Conservation (phyloP, 2,329 filamentous ascomycete species). For the Rasamsonia emersonii region DNA sequence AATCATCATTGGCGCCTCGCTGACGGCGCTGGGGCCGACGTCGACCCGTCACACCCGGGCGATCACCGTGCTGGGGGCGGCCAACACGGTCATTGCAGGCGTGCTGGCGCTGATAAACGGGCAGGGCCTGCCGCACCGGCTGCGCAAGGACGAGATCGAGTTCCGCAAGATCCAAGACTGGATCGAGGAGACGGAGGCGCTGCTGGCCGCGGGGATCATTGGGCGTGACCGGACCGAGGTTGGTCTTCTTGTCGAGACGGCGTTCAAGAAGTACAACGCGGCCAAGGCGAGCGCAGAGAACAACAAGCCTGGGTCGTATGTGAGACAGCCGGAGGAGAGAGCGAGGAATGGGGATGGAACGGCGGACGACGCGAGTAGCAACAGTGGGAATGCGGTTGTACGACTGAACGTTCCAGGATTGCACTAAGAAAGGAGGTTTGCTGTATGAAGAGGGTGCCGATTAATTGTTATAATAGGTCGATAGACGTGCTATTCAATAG, state of each 20-base stretch:
- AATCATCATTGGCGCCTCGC: constrained; percentile 40
- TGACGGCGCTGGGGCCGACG: constrained; percentile 40
- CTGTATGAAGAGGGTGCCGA: too few relatives aligned
- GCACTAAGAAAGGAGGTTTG: too few relatives aligned
- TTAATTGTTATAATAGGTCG: too few relatives aligned
- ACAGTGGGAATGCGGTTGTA: too few relatives aligned
- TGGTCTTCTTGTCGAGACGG: constrained; percentile 8
- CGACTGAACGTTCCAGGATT: too few relatives aligned
- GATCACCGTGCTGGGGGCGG: constrained; percentile 52
- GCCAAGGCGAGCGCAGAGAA: constrained; percentile 10
- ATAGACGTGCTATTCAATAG: too few relatives aligned
- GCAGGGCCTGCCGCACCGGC: constrained; percentile 41
- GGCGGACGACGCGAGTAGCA: too few relatives aligned
- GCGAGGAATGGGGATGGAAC: too few relatives aligned
- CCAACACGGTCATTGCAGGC: constrained; percentile 57
- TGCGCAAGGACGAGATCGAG: constrained; percentile 40
- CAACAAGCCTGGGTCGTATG: constrained; percentile 6
- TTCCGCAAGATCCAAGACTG: constrained; percentile 44
- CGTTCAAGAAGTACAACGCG: constrained; percentile 10
- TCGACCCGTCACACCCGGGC: constrained; percentile 43
- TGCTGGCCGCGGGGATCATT: constrained; percentile 8
- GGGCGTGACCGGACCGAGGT: constrained; percentile 7
- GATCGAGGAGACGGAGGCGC: constrained; percentile 39
- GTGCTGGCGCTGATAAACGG: constrained; percentile 49
- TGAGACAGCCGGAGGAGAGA: constrained; percentile 6